Evolutionary conservation across 345 rosid species (phyloP).

Genomic region (Eutrema heterophyllum): DNA sequence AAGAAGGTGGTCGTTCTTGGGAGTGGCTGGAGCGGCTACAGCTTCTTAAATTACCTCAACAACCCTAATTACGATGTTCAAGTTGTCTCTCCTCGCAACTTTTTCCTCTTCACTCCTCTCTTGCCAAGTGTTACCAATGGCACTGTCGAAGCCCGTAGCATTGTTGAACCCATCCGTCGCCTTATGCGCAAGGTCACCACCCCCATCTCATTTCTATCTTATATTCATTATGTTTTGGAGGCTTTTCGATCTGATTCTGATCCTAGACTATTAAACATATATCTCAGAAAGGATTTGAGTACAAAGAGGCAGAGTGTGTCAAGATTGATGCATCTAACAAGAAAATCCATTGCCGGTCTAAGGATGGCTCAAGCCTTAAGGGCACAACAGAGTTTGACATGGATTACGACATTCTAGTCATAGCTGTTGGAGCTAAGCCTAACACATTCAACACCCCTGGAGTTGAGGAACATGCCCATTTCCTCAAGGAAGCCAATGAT

Average conservation of each 20-base stretch:
- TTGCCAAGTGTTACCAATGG: conserved; percentile 81
- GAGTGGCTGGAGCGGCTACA: conserved; percentile 80
- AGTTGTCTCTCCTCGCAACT: conserved; percentile 74
- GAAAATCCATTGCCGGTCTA: conserved; percentile 48
- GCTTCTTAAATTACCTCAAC: conserved; percentile 60
- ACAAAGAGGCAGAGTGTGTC: conserved; percentile 65
- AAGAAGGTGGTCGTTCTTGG: conserved; percentile 82
- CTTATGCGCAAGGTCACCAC: conserved; percentile 47
- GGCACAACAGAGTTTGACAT: conserved; percentile 50
- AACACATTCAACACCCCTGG: conserved; percentile 88
- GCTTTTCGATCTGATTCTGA: not conserved
- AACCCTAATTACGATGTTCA: conserved; percentile 53
- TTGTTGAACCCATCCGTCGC: conserved; percentile 69
- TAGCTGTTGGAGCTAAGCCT: conserved; percentile 66
- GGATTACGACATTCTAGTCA: conserved; percentile 64
- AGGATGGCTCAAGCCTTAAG: conserved; percentile 30
- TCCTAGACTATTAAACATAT: not conserved
- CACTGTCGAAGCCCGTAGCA: conserved; percentile 83
- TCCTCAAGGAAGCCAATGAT: conserved; percentile 79
- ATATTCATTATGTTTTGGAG: not conserved
- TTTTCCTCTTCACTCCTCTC: conserved; percentile 80
- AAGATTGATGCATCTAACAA: conserved; percentile 51
- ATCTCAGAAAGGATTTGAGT: conserved; percentile 45
- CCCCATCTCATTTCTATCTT: not conserved
- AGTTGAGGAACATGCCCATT: conserved; percentile 61